phyloP scores from a whole-genome alignment of 768 basidiomycete species.

The Kockovaella imperatae region DNA sequence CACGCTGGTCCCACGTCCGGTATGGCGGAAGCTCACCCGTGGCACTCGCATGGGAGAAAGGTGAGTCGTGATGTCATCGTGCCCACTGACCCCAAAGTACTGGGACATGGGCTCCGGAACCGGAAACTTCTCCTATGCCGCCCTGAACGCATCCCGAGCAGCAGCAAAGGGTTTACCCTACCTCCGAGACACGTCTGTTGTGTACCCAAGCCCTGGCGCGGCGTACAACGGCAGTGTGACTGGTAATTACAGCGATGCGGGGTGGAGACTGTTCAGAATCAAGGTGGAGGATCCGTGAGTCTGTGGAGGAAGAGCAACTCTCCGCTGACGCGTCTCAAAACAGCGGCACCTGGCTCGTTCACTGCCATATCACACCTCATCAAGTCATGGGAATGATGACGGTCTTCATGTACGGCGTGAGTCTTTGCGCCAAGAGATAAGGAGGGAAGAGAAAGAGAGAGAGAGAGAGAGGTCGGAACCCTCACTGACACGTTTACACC shows the following conservation, averaged over 20 bases:
- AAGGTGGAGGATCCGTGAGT: neutral
- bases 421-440: too few species aligned
- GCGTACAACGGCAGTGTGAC: constrained; percentile 2
- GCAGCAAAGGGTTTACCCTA: neutral
- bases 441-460: too few species aligned
- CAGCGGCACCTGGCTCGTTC: too few species aligned
- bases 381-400: too few species aligned
- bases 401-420: too few species aligned
- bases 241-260: neutral
- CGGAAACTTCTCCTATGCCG: constrained; percentile 10
- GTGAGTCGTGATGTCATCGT: neutral
- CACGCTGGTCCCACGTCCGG: constrained; percentile 1
- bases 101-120: constrained; percentile 11
- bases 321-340: too few species aligned
- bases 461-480: too few species aligned
- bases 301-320: neutral
- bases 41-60: constrained; percentile 11
- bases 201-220: constrained; percentile 7
- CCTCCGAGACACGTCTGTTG: constrained; percentile 6
- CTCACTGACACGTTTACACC: too few species aligned
- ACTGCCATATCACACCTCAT: too few species aligned
- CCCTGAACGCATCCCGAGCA: neutral
- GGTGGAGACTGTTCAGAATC: constrained; percentile 13
- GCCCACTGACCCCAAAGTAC: constrained; percentile 1
- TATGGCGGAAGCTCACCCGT: constrained; percentile 11